A percentile compares a stretch with the other conserved stretches of the same genome.
Evolutionary conservation across 1,284 basidiomycete species (phyloP).

Genomic region (Cryptococcus maquisensis): DNA sequence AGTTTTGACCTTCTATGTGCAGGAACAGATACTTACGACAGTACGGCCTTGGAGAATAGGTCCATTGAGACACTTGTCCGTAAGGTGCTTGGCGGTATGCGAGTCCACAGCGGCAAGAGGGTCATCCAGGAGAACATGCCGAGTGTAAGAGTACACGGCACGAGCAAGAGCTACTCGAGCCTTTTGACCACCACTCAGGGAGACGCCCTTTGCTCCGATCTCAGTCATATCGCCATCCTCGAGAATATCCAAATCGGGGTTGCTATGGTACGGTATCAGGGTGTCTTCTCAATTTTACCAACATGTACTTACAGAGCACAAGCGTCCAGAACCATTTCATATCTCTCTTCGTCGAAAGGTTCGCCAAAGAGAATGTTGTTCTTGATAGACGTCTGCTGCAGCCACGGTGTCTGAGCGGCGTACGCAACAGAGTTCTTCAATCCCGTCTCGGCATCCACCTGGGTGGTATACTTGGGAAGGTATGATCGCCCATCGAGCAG

Average conservation of each 20-base stretch:
- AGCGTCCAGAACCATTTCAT: constrained; percentile 68
- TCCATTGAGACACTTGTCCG: constrained; percentile 61
- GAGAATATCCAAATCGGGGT: constrained; percentile 65
- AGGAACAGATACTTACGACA: constrained; percentile 46
- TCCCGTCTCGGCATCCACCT: constrained; percentile 58
- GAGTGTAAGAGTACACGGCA: constrained; percentile 54
- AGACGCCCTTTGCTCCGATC: constrained; percentile 62
- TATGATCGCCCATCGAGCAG: constrained; percentile 59
- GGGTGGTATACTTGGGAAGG: constrained; percentile 61
- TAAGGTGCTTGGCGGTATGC: constrained; percentile 73
- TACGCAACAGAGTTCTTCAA: constrained; percentile 74
- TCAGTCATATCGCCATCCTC: constrained; percentile 78
- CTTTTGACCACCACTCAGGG: constrained; percentile 67
- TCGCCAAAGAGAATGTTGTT: constrained; percentile 68
- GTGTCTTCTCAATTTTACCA: background rate
- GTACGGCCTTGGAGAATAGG: constrained; percentile 63
- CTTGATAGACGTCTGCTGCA: constrained; percentile 57
- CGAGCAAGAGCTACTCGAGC: constrained; percentile 60
- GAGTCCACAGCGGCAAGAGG: constrained; percentile 84
- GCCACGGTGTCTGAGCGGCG: constrained; percentile 78
- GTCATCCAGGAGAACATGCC: constrained; percentile 80
- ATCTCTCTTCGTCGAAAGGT: constrained; percentile 61
- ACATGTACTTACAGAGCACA: constrained; percentile 61
- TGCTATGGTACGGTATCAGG: constrained; percentile 7
- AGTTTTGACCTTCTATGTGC: background rate